phyloP scores from a whole-genome alignment of 2,329 filamentous ascomycete species.

The Xylariaceae sp. region DNA sequence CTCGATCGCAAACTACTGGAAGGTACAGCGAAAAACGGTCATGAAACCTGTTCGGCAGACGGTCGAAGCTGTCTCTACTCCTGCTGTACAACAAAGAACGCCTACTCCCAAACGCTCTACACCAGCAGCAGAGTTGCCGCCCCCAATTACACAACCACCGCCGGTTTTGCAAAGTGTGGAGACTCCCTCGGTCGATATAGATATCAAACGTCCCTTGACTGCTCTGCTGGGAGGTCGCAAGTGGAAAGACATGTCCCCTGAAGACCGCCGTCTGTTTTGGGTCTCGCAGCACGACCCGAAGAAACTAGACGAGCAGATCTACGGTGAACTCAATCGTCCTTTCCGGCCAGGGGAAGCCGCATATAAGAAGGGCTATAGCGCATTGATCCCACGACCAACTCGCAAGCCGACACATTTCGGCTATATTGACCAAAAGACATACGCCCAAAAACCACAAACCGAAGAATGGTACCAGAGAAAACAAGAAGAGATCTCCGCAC shows the following conservation, averaged over 20 bases:
- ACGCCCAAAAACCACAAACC: slow-evolving; percentile 41
- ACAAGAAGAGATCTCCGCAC: slow-evolving; percentile 43
- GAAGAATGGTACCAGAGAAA: slow-evolving; percentile 45
- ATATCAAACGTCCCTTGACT: slow-evolving; percentile 2
- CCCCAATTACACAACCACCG: not conserved
- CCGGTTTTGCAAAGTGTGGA: not conserved
- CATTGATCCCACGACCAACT: slow-evolving; percentile 18
- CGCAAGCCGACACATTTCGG: slow-evolving; percentile 36
- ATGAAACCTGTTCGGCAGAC: not conserved
- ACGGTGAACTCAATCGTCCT: slow-evolving; percentile 32
- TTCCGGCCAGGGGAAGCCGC: slow-evolving; percentile 26
- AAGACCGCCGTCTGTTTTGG: slow-evolving; percentile 21
- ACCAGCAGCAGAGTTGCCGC: not conserved
- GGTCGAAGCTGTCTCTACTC: not conserved
- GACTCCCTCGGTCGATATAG: not conserved
- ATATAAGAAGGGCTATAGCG: slow-evolving; percentile 19
- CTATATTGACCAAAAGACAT: slow-evolving; percentile 47
- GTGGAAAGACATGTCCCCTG: slow-evolving; percentile 18
- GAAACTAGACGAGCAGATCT: slow-evolving; percentile 38
- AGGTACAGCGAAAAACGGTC: not conserved
- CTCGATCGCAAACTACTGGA: not conserved
- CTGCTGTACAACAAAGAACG: not conserved
- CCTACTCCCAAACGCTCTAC: not conserved
- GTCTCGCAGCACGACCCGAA: slow-evolving; percentile 25
- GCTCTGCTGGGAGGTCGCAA: slow-evolving; percentile 9